Base-by-base conservation (phyloP, 1,139 yeast species). In the Arxiozyma telluris region DNA sequence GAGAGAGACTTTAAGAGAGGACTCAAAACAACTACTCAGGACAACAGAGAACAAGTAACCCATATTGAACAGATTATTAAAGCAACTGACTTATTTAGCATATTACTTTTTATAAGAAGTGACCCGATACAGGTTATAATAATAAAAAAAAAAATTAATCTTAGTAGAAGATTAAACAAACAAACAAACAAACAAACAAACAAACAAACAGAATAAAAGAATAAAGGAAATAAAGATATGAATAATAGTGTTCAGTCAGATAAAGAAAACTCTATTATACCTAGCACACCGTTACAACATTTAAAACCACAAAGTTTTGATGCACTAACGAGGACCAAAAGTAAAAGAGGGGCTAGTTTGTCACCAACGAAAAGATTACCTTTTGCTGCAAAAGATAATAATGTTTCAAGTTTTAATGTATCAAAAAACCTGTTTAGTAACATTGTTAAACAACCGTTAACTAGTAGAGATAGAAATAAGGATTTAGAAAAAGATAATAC, bases 311-410 rank as follows among this genome's bases (percentile, higher is more conserved):
- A 44, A 23, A 17, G 20, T 4, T 17, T 46, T 21, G 49, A 45
- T 15, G 27, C 25, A 7, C 27, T 45, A 17, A 45, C 21, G 2
- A 17, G 21, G 9, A 46, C 49, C 8, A 41, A 41, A 38, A 42
- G 21, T 25, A 42, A 34, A 17, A 49, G 30, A 30, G 42, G 53
- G 49, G 22, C 58, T 52, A 50, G 57, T 53, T 25, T 45, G 47
- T 51, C 38, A 53, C 60, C 54, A 34, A 54, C 49, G 7, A 57
- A 53, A 48, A 54, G 71, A 49, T 55, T 59, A 41, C 71, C 71
- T 3, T 54, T 67, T 39, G 68, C 67, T 15, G 58, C 65, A n/a
- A 67, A 67, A 54, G 69, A 66, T 53, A 65, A 61, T 27, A 66
- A 66, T 50, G 56, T 57, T 44, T 44, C 50, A 20, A 57, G 61